phyloP scores from a whole-genome alignment of 2,329 filamentous ascomycete species.

The Fusarium pseudoanthophilum region DNA sequence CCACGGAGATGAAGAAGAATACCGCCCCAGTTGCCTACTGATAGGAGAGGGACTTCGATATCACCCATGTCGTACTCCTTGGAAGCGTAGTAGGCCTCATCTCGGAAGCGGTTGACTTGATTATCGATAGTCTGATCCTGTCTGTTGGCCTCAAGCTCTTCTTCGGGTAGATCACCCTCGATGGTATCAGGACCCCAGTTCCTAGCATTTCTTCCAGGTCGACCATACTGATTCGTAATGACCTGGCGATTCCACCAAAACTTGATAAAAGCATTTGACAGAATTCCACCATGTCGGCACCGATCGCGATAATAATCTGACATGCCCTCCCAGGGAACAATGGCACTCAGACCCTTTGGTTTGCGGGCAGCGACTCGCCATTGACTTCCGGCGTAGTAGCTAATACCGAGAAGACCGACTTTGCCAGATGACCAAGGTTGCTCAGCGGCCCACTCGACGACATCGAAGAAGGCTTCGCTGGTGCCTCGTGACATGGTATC shows the following conservation, averaged over 20 bases:
- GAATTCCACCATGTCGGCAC: slow-evolving; percentile 70
- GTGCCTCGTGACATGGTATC: slow-evolving; percentile 62
- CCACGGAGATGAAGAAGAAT: slow-evolving; percentile 75
- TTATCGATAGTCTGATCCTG: slow-evolving; percentile 60
- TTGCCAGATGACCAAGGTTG: slow-evolving; percentile 59
- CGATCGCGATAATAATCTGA: slow-evolving; percentile 66
- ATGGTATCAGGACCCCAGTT: slow-evolving; percentile 67
- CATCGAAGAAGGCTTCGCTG: slow-evolving; percentile 60
- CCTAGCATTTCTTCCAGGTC: slow-evolving; percentile 57
- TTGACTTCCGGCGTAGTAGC: slow-evolving; percentile 59
- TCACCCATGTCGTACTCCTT: slow-evolving; percentile 73
- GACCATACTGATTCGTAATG: slow-evolving; percentile 72
- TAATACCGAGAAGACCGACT: slow-evolving; percentile 60
- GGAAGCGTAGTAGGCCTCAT: slow-evolving; percentile 71
- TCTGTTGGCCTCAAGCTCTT: slow-evolving; percentile 61
- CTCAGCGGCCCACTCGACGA: slow-evolving; percentile 61
- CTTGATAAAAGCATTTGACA: slow-evolving; percentile 66
- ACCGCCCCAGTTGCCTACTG: slow-evolving; percentile 77
- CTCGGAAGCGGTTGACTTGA: slow-evolving; percentile 64
- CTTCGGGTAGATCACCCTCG: slow-evolving; percentile 67
- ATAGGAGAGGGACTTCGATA: slow-evolving; percentile 74
- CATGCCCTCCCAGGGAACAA: slow-evolving; percentile 63
- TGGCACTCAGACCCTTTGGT: slow-evolving; percentile 59
- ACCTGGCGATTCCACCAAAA: slow-evolving; percentile 46
- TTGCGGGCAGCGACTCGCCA: slow-evolving; percentile 61